Evolutionary conservation across 2,329 filamentous ascomycete genomes (phyloP).

Genomic region (Sclerotinia trifoliorum): DNA sequence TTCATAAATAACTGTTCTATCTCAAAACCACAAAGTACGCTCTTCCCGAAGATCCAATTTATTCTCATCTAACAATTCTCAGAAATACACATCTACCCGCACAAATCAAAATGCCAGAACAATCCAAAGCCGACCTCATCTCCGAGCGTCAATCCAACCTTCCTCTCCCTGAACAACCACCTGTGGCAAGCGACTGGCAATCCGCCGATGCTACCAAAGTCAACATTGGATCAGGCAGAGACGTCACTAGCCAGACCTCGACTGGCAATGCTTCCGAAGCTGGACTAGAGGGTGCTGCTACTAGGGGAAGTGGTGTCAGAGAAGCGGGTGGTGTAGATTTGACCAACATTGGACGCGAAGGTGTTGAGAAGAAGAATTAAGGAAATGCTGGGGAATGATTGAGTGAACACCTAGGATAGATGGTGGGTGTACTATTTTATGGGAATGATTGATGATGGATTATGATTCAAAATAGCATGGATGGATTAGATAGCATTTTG

Average conservation of each 20-base stretch:
- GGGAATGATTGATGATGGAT: slow-evolving; percentile 10
- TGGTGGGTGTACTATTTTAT: background rate
- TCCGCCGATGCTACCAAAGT: slow-evolving; percentile 66
- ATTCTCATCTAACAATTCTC: background rate
- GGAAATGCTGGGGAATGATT: too few relatives aligned
- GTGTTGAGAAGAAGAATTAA: slow-evolving; percentile 47
- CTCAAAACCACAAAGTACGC: background rate
- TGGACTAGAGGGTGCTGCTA: slow-evolving; percentile 59
- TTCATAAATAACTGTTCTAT: background rate
- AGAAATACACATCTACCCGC: background rate
- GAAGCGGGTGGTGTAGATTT: slow-evolving; percentile 52
- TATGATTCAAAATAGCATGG: slow-evolving; percentile 3
- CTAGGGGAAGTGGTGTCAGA: slow-evolving; percentile 53
- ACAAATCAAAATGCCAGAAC: slow-evolving; percentile 37
- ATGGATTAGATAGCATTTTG: background rate
- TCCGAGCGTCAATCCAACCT: slow-evolving; percentile 69
- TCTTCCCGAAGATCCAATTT: background rate
- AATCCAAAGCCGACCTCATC: slow-evolving; percentile 62
- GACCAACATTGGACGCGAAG: slow-evolving; percentile 62
- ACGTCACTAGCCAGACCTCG: slow-evolving; percentile 48
- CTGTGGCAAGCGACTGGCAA: slow-evolving; percentile 74
- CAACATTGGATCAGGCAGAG: slow-evolving; percentile 57
- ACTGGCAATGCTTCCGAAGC: slow-evolving; percentile 49
- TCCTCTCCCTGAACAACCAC: slow-evolving; percentile 75
- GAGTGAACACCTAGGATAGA: too few relatives aligned